Percentiles rank a stretch among this genome's conserved stretches.
Conservation (phyloP, 257 asterid species). For the Gentiana straminea region DNA sequence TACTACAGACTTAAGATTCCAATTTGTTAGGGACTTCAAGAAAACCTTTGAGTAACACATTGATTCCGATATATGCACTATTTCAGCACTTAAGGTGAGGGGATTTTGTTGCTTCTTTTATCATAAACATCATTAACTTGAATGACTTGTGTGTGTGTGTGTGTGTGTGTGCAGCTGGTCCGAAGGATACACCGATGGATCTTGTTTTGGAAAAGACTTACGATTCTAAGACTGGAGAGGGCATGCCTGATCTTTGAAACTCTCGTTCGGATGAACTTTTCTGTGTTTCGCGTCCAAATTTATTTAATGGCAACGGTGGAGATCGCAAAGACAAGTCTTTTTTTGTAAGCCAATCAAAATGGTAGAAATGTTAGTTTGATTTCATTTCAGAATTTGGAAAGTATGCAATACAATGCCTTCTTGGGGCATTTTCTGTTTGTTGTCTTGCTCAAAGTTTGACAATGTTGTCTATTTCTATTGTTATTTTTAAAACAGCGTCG, state of each 20-base stretch:
- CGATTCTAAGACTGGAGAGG: slow-evolving; percentile 70
- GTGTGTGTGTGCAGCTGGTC: slow-evolving; percentile 56
- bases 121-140: too few species aligned
- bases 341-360: neutral
- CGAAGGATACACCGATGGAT: slow-evolving; percentile 80
- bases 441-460: too few species aligned
- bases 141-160: slow-evolving; percentile 1
- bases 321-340: neutral
- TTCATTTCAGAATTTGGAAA: neutral
- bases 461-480: too few species aligned
- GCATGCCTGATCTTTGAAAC: slow-evolving; percentile 76
- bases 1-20: neutral
- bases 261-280: neutral
- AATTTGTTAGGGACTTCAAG: too few species aligned
- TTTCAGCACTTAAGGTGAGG: too few species aligned
- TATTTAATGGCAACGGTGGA: neutral
- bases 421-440: too few species aligned
- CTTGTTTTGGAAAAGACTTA: slow-evolving; percentile 67
- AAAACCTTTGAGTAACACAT: too few species aligned
- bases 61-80: too few species aligned
- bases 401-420: too few species aligned
- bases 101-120: too few species aligned
- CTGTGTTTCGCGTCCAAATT: too few species aligned
- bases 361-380: neutral
- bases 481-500: too few species aligned